Base-by-base conservation (phyloP, 257 asterid species). In the Solanum microdontum region DNA sequence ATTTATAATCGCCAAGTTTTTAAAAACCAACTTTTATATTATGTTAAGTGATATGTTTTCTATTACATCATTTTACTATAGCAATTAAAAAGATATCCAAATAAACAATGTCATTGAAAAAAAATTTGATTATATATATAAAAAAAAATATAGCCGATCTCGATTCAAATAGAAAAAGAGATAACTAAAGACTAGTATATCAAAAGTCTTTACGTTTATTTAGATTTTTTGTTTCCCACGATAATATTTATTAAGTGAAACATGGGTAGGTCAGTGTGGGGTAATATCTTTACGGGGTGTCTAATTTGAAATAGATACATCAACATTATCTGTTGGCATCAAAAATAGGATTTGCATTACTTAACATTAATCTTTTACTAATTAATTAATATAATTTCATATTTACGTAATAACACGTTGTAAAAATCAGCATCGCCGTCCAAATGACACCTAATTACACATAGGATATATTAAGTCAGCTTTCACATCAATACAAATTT, bases 91-190 rank as follows among this genome's bases (percentile, higher is more conserved):
- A 64, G 14, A 66, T 5, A 66, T 66, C 3, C 73, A 24, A 24
- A 66, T 1, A 66, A 66, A 66, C 0, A 24, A 24, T 66, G 3
- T 12, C 30, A 66, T 66, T 24, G 11, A 1, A 43, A 19, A 55
- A 58, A 17, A 51, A 13, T 0, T 2, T 51, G 4, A 51, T 51
- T 51, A 17, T 17, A 17, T 51, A 51, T 51, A 51, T 51, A 51
- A 15, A 5, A 6, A 7, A 51, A 5, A 0, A 2, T 2, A 17
- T 6, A 12, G 2, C 55, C 62, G 0, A 58, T n/a, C 30, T 62
- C 15, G 5, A 23, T 2, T 4, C 6, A 10, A 3, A 62, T 62
- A 10, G 11, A 1, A 58, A 58, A 2, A 7, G 26, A 7, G 5
- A 19, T 58, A 58, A 58, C 3, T 23, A 21, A 58, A 1, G 2